A percentile compares a stretch with the other conserved stretches of the same genome.
Conservation (phyloP, 768 basidiomycete genomes). For the Podaxis sp. region DNA sequence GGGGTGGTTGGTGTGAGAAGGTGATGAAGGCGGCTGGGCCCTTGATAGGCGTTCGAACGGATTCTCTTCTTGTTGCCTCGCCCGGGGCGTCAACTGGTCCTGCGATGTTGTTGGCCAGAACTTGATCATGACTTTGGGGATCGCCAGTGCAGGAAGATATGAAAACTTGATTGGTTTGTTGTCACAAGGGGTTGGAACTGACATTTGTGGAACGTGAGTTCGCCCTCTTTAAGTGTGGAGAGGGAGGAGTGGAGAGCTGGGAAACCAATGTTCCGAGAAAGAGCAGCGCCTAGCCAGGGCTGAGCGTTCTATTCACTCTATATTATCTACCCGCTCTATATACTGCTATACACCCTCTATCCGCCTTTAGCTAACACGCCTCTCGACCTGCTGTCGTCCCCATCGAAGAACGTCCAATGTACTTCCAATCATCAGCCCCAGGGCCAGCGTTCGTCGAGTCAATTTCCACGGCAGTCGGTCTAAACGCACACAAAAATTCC, state of each 20-base stretch:
- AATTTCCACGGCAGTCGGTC: slow-evolving; percentile 59
- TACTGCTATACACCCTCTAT: not conserved
- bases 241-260: not conserved
- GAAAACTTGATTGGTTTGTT: not conserved
- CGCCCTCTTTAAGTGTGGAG: not conserved
- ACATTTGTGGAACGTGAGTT: slow-evolving; percentile 17
- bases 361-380: slow-evolving; percentile 17
- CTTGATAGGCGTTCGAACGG: slow-evolving; percentile 52
- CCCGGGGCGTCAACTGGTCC: slow-evolving; percentile 65
- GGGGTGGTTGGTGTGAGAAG: slow-evolving; percentile 13
- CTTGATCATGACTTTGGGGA: slow-evolving; percentile 51
- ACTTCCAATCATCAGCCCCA: slow-evolving; percentile 61
- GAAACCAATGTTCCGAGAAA: not conserved
- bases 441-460: slow-evolving; percentile 43
- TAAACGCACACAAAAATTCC: slow-evolving; percentile 25
- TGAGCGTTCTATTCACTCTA: not conserved
- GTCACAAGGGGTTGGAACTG: not conserved
- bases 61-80: slow-evolving; percentile 42
- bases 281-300: not conserved
- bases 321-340: not conserved
- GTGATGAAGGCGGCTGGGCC: no score
- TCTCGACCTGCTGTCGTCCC: slow-evolving; percentile 29
- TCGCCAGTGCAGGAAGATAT: slow-evolving; percentile 8
- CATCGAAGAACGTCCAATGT: slow-evolving; percentile 48
- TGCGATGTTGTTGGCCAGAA: slow-evolving; percentile 57